A percentile compares a stretch with the other conserved stretches of the same genome.
Conservation (phyloP, 163 green algal species). For the Coccomyxa subellipsoidea region DNA sequence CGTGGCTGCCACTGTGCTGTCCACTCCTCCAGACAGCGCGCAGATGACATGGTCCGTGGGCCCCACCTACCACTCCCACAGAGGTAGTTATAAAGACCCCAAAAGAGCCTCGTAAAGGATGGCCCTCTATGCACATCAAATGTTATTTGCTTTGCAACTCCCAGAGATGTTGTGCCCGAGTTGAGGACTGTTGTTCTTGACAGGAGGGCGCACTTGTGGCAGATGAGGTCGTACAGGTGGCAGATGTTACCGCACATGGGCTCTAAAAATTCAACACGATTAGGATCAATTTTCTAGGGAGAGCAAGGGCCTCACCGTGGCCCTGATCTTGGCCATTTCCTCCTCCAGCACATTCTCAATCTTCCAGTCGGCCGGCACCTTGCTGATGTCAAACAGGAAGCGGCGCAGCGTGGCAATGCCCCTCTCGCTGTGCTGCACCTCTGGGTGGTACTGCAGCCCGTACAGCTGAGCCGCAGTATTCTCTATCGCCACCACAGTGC, state of each 20-base stretch:
- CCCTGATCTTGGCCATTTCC: constrained; percentile 76
- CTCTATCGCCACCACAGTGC: constrained; percentile 93
- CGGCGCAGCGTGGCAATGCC: constrained; percentile 82
- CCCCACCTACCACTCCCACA: constrained; percentile 53
- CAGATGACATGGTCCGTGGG: constrained; percentile 93
- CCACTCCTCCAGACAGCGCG: constrained; percentile 95
- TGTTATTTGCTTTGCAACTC: too few relatives aligned
- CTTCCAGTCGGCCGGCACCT: constrained; percentile 82
- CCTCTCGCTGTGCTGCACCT: constrained; percentile 81
- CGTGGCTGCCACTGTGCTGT: constrained; percentile 96
- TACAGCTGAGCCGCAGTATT: constrained; percentile 70
- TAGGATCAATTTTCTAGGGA: background rate
- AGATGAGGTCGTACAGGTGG: too few relatives aligned
- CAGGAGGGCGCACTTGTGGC: too few relatives aligned
- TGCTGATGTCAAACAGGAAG: constrained; percentile 86
- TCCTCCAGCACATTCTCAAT: constrained; percentile 96
- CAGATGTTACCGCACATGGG: too few relatives aligned
- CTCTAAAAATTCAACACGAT: too few relatives aligned
- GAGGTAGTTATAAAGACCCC: background rate
- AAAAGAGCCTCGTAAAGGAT: too few relatives aligned
- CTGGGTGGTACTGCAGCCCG: constrained; percentile 97
- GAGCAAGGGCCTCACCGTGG: constrained; percentile 20
- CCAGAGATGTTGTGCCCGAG: background rate
- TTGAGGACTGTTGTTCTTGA: too few relatives aligned
- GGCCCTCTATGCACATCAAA: too few relatives aligned